Conservation (phyloP, 1,139 yeast species). For the Nakaseomyces sp. region DNA sequence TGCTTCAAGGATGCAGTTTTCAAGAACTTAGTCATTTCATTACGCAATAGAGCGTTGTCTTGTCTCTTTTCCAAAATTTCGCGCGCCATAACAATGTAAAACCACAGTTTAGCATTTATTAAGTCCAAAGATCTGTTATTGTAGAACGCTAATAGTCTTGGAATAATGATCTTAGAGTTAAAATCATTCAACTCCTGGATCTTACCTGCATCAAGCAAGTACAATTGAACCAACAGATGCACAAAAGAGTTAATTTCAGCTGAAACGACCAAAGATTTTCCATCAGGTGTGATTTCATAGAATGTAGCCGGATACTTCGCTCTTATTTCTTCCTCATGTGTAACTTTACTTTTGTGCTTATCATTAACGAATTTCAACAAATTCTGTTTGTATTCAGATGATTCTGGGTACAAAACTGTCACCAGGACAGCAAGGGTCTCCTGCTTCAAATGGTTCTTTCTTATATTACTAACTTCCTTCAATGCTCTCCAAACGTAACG, state of each 20-base stretch:
- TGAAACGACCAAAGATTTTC: constrained; percentile 34
- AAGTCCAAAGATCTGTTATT: constrained; percentile 81
- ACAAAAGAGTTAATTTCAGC: constrained; percentile 80
- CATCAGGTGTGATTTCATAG: constrained; percentile 21
- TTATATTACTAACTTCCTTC: constrained; percentile 69
- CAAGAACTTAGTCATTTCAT: constrained; percentile 61
- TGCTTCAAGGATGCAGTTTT: constrained; percentile 89
- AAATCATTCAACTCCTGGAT: constrained; percentile 43
- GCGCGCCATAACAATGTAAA: constrained; percentile 71
- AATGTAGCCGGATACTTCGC: constrained; percentile 29
- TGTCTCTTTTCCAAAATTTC: constrained; percentile 43
- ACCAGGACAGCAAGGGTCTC: constrained; percentile 49
- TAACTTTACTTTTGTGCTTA: constrained; percentile 29
- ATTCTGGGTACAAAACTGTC: constrained; percentile 43
- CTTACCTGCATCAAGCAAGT: constrained; percentile 55
- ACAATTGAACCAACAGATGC: constrained; percentile 70
- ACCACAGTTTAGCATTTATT: constrained; percentile 88
- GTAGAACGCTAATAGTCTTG: constrained; percentile 50
- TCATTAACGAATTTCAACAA: constrained; percentile 38
- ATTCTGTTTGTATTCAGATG: constrained; percentile 37
- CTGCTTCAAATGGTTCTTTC: constrained; percentile 46
- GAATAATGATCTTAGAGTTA: constrained; percentile 40
- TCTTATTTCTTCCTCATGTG: constrained; percentile 28
- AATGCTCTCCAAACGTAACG: constrained; percentile 79
- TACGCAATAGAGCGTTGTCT: constrained; percentile 42